Percentiles rank a stretch among this genome's conserved stretches.
phyloP scores from a whole-genome alignment of 2,329 filamentous ascomycete genomes.

The Fusarium chaquense region DNA sequence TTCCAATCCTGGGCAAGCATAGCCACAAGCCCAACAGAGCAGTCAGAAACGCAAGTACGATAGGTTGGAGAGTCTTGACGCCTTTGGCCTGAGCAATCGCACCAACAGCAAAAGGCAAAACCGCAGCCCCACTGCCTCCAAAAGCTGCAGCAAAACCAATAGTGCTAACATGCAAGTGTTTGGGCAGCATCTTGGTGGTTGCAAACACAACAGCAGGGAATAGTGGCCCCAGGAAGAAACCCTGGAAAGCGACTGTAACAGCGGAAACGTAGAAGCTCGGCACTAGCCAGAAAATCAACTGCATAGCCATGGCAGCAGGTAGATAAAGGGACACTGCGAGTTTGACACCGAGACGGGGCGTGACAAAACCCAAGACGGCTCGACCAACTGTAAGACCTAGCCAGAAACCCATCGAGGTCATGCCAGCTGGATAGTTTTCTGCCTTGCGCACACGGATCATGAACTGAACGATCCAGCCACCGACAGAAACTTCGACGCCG shows the following conservation, averaged over 20 bases:
- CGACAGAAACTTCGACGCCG: conserved; percentile 79
- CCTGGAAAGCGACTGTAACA: conserved; percentile 76
- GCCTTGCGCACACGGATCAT: conserved; percentile 82
- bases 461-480: conserved; percentile 87
- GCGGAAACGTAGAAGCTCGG: conserved; percentile 81
- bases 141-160: conserved; percentile 84
- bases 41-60: conserved; percentile 64
- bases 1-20: conserved; percentile 57
- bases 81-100: conserved; percentile 71
- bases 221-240: conserved; percentile 83
- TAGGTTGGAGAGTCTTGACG: conserved; percentile 67
- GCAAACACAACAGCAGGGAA: conserved; percentile 80
- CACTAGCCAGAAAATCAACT: conserved; percentile 85
- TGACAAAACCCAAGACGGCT: conserved; percentile 78
- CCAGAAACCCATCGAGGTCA: conserved; percentile 86
- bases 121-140: conserved; percentile 77
- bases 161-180: conserved; percentile 78
- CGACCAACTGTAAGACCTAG: conserved; percentile 80
- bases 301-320: conserved; percentile 70
- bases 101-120: conserved; percentile 75
- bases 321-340: conserved; percentile 72
- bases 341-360: conserved; percentile 77
- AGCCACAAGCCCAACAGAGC: conserved; percentile 61
- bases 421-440: conserved; percentile 75
- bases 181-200: conserved; percentile 76